Base-by-base conservation (phyloP, 2,329 filamentous ascomycete species). In the Botrytis cinerea region DNA sequence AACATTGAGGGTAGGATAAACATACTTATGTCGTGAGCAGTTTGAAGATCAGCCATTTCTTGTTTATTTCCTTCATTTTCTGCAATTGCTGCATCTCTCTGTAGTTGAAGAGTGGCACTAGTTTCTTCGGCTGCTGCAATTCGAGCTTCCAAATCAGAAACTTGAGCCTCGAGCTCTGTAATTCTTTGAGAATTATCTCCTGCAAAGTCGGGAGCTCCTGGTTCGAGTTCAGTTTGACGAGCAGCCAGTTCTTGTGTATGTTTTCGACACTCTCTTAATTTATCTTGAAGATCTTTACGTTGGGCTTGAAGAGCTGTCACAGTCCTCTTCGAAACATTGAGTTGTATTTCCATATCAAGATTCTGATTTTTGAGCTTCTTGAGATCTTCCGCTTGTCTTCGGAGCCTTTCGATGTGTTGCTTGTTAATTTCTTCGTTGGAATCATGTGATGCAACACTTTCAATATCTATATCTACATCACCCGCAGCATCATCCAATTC, bases 61-160 rank as follows among this genome's bases (percentile, higher is more conserved):
- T 28, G 35, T 28, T 43, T 9, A 7, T 7, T 57, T 57, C 8
- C 35, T 6, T 69, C 35, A 9, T 57, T 43, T 32, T 69, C 35
- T 43, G n/a, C n/a, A 40, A 69, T 69, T 25, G 66, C 66, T 43
- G n/a, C 25, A 45, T 69, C 48, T 32, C 66, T 69, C n/a, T 69
- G 66, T 45, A 57, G 8, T 57, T 59, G 66, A 14, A 69, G 66
- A 4, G 66, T 69, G 22, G 66, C 48, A 40, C 66, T 20, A 9
- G 48, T 57, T 57, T 59, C 48, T 28, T 69, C 38, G 45, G 10
- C 14, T 14, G 1, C 18, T 14, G n/a, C 66, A 32, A 69, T 25
- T 25, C 4, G 10, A 8, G 35, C 28, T 51, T 69, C 35, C 0
- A 69, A 20, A 2, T 69, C 48, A 1, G 10, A 7, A 32, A 69